Evolutionary conservation across 192 early-diverging fungal species (phyloP).

Genomic region (Oehlia diaphana): DNA sequence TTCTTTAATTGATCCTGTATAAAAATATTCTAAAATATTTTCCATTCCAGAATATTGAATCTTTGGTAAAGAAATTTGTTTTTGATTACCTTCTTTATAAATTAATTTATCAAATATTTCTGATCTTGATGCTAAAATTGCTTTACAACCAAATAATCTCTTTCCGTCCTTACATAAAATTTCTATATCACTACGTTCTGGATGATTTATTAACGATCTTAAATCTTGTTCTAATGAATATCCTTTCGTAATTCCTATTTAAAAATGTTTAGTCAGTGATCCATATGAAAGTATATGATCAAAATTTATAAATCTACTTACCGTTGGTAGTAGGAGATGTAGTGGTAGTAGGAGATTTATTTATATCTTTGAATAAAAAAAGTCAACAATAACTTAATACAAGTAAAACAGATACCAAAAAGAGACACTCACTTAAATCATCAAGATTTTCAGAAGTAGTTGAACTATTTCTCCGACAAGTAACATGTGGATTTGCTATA

Average conservation of each 20-base stretch:
- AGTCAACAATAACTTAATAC: too few species aligned
- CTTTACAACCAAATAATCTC: not conserved
- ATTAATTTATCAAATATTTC: conserved; percentile 5
- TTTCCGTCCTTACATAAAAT: not conserved
- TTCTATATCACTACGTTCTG: not conserved
- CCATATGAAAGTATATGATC: too few species aligned
- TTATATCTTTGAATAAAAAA: too few species aligned
- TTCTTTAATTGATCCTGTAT: not conserved
- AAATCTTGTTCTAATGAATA: not conserved
- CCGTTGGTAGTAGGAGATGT: too few species aligned
- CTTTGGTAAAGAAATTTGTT: not conserved
- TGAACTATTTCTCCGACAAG: too few species aligned
- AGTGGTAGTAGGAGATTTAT: too few species aligned
- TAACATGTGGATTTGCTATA: too few species aligned
- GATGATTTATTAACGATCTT: not conserved
- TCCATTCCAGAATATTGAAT: not conserved
- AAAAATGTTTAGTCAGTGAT: too few species aligned
- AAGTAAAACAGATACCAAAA: too few species aligned
- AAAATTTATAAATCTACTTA: too few species aligned
- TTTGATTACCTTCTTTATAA: conserved; percentile 9
- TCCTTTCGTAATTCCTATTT: not conserved
- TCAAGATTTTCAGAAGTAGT: too few species aligned
- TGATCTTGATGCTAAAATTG: conserved; percentile 15
- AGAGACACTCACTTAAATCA: too few species aligned
- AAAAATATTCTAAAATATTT: conserved; percentile 2